Evolutionary conservation across 768 basidiomycete genomes (phyloP).

Genomic region (Tulasnella sp.): DNA sequence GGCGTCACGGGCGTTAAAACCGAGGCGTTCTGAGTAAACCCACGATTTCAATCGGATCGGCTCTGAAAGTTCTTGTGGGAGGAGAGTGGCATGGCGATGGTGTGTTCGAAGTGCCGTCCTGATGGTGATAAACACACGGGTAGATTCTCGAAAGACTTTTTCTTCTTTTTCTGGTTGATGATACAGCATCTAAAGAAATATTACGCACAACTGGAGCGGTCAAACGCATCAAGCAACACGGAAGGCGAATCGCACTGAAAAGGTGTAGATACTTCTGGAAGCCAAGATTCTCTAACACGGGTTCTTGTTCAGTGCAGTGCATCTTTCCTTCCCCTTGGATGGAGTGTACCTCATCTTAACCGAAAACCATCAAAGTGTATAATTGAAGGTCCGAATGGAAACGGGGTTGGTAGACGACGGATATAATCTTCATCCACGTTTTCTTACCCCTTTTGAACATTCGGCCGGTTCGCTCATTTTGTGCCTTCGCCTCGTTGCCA

Average conservation of each 20-base stretch:
- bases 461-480: too few relatives aligned
- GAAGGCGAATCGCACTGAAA: slow-evolving; percentile 50
- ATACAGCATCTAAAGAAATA: neutral
- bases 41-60: neutral
- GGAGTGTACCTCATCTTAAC: slow-evolving; percentile 48
- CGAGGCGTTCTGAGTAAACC: slow-evolving; percentile 30
- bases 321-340: neutral
- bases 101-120: slow-evolving; percentile 77
- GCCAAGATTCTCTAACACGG: slow-evolving; percentile 44
- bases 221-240: slow-evolving; percentile 57
- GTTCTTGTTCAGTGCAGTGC: slow-evolving; percentile 1
- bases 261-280: slow-evolving; percentile 76
- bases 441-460: too few relatives aligned
- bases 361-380: too few relatives aligned
- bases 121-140: slow-evolving; percentile 64
- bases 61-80: slow-evolving; percentile 48
- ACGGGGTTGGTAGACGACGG: too few relatives aligned
- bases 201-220: neutral
- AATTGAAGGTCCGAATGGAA: too few relatives aligned
- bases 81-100: slow-evolving; percentile 76
- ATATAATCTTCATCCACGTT: too few relatives aligned
- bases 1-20: slow-evolving; percentile 62
- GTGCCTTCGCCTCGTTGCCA: too few relatives aligned
- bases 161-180: neutral
- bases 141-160: slow-evolving; percentile 14